Conservation (phyloP, 164 flowering plant genomes). For the Chimonanthus salicifolius region DNA sequence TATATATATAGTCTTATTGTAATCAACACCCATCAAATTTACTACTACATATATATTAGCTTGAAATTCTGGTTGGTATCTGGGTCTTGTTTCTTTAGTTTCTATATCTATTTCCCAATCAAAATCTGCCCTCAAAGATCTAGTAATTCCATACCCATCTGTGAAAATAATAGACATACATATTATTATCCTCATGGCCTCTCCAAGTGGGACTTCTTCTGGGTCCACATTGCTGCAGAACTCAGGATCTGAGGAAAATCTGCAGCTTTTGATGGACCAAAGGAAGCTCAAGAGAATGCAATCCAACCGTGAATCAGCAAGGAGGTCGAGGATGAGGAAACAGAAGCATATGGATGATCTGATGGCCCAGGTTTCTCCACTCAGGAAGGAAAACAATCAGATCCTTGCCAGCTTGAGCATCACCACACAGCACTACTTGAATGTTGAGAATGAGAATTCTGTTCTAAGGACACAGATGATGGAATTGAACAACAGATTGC, state of each 20-base stretch:
- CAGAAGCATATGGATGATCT: constrained; percentile 83
- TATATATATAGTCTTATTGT: background rate
- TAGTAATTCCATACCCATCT: constrained; percentile 1
- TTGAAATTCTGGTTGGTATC: constrained; percentile 2
- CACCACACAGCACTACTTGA: constrained; percentile 44
- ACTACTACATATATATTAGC: background rate
- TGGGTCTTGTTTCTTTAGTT: constrained; percentile 4
- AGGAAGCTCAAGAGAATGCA: constrained; percentile 74
- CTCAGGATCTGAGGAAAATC: constrained; percentile 37
- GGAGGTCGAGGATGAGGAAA: constrained; percentile 76
- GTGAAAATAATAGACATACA: background rate
- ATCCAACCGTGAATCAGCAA: constrained; percentile 92
- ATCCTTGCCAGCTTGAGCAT: constrained; percentile 39
- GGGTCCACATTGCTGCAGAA: constrained; percentile 29
- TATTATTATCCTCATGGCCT: constrained; percentile 21
- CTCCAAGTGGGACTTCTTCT: constrained; percentile 54
- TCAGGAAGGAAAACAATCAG: constrained; percentile 54
- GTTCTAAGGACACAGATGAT: constrained; percentile 57
- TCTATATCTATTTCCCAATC: background rate
- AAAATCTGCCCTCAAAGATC: background rate
- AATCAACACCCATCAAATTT: constrained; percentile 4
- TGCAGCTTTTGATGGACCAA: constrained; percentile 43
- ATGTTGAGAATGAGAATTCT: constrained; percentile 60
- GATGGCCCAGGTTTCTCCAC: constrained; percentile 39
- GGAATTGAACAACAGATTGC: constrained; percentile 58